phyloP scores from a whole-genome alignment of 129 eudicot genomes.

The Saposhnikovia divaricata region DNA sequence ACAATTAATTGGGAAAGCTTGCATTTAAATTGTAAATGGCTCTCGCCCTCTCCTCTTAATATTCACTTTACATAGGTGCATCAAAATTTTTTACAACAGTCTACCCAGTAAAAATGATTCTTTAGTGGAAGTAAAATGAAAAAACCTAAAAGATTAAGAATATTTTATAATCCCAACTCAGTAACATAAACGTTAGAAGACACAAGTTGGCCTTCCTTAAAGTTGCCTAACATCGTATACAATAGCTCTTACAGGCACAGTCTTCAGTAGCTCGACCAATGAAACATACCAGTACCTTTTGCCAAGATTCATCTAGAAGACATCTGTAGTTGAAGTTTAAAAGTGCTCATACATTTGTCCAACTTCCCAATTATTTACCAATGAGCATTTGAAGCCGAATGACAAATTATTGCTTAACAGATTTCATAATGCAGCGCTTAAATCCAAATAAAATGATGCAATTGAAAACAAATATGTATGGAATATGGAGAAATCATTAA shows the following conservation, averaged over 20 bases:
- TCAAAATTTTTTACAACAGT: not conserved
- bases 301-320: not conserved
- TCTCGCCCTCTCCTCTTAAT: not conserved
- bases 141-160: not conserved
- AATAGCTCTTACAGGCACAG: not conserved
- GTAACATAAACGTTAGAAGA: not conserved
- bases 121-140: not conserved
- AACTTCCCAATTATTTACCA: not conserved
- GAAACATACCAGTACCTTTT: not conserved
- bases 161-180: not conserved
- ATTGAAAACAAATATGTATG: not conserved
- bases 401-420: not conserved
- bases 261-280: not conserved
- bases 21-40: not conserved
- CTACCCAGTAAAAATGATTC: not conserved
- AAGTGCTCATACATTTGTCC: not conserved
- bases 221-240: constrained; percentile 4
- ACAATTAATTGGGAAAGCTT: not conserved
- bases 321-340: not conserved
- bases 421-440: not conserved
- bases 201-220: not conserved
- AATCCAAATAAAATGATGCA: not conserved
- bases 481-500: not conserved
- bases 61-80: not conserved
- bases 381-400: not conserved